A percentile compares a stretch with the other conserved stretches of the same genome.
Conservation (phyloP, 2,329 filamentous ascomycete species). For the Diplocarpon mali region DNA sequence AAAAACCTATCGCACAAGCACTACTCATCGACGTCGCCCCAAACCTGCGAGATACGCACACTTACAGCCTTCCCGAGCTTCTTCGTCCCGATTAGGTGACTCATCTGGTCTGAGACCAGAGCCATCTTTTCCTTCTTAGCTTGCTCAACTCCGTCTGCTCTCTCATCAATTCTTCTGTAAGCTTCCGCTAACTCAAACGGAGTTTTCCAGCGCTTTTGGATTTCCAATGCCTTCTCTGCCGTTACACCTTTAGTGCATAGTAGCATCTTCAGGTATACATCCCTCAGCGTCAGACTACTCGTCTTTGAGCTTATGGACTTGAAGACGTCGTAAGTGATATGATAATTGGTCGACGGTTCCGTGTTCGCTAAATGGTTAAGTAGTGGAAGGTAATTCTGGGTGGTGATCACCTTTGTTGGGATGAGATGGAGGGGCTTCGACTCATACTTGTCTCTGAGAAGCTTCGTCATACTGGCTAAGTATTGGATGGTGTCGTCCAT, state of each 20-base stretch:
- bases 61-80: conserved; percentile 57
- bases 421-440: conserved; percentile 47
- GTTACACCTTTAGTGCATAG: conserved; percentile 70
- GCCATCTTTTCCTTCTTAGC: conserved; percentile 46
- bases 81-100: conserved; percentile 51
- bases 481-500: conserved; percentile 73
- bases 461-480: conserved; percentile 57
- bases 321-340: conserved; percentile 62
- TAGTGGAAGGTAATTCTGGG: conserved; percentile 54
- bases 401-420: conserved; percentile 51
- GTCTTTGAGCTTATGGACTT: conserved; percentile 65
- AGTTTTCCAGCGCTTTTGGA: conserved; percentile 69
- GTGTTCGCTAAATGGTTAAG: conserved; percentile 46
- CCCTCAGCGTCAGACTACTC: conserved; percentile 59
- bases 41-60: conserved; percentile 60
- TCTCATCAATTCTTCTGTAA: conserved; percentile 44
- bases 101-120: conserved; percentile 47
- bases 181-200: conserved; percentile 62
- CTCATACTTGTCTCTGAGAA: conserved; percentile 57
- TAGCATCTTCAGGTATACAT: conserved; percentile 74
- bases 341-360: conserved; percentile 40
- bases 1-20: not conserved
- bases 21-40: conserved; percentile 39
- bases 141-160: conserved; percentile 24
- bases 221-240: conserved; percentile 68